Conservation (phyloP, 441 rosid species). For the Jatropha podagrica region DNA sequence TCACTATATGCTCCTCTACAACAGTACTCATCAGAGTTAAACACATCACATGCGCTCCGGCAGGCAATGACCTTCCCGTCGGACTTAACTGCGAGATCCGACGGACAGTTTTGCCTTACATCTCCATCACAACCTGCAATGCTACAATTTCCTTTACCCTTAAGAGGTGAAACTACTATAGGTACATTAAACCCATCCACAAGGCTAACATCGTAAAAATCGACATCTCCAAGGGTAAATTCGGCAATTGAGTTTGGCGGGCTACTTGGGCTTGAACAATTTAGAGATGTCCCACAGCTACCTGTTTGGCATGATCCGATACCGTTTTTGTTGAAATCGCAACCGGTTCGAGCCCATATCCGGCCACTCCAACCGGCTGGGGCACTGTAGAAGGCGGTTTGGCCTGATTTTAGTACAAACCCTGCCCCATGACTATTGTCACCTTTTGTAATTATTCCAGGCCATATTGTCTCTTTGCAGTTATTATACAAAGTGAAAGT, state of each 20-base stretch:
- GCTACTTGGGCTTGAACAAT: conserved; percentile 47
- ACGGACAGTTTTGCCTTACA: conserved; percentile 42
- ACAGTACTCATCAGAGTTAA: conserved; percentile 51
- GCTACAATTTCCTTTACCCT: conserved; percentile 53
- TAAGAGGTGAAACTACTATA: conserved; percentile 35
- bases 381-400: conserved; percentile 33
- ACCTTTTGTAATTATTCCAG: conserved; percentile 40
- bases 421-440: conserved; percentile 30
- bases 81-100: conserved; percentile 34
- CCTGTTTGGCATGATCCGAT: conserved; percentile 53
- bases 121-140: conserved; percentile 62
- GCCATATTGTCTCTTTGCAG: conserved; percentile 68
- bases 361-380: conserved; percentile 55
- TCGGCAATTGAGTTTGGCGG: conserved; percentile 54
- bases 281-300: conserved; percentile 42
- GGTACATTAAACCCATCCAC: conserved; percentile 68
- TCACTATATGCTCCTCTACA: conserved; percentile 46
- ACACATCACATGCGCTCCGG: conserved; percentile 54
- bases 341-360: conserved; percentile 66
- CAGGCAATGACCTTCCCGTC: conserved; percentile 50
- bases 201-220: conserved; percentile 61
- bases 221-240: conserved; percentile 47
- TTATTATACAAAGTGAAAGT: conserved; percentile 47
- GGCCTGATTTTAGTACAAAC: conserved; percentile 38
- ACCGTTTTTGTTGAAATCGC: conserved; percentile 39